Evolutionary conservation across 2,329 filamentous ascomycete genomes (phyloP).

Genomic region (Aspergillus luchuensis): DNA sequence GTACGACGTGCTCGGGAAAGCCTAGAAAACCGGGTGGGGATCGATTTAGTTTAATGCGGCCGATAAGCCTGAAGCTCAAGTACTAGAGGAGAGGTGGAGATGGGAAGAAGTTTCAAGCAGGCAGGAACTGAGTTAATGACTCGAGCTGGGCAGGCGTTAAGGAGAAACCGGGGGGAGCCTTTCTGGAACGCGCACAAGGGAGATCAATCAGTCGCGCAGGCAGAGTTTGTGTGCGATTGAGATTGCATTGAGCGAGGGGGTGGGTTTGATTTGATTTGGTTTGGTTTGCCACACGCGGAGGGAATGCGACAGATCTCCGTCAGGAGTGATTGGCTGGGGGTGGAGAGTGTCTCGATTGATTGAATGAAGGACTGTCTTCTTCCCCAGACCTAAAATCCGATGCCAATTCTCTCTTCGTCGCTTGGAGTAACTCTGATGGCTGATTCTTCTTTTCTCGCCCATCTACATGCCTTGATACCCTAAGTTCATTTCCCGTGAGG

Average conservation of each 20-base stretch:
- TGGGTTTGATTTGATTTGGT: not conserved
- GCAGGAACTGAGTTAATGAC: not conserved
- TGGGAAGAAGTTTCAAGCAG: not conserved
- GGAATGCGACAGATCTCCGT: conserved; percentile 4
- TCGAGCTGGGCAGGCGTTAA: not conserved
- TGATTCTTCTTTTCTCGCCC: not conserved
- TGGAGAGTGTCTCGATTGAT: not conserved
- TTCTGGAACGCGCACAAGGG: not conserved
- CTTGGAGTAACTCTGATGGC: not conserved
- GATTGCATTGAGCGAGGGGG: not conserved
- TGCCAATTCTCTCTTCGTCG: not conserved
- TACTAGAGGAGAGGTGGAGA: not conserved
- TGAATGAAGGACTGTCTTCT: not conserved
- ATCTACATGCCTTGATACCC: not conserved
- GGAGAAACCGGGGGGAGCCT: not conserved
- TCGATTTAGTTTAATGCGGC: conserved; percentile 18
- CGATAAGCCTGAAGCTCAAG: conserved; percentile 14
- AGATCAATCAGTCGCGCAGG: not conserved
- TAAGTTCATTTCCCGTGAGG: not conserved
- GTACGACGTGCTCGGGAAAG: conserved; percentile 12
- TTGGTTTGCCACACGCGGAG: conserved; percentile 3
- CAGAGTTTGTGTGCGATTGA: not conserved
- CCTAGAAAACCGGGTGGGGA: conserved; percentile 16
- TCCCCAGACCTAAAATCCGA: not conserved
- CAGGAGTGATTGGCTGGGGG: conserved; percentile 1